Evolutionary conservation across 2,329 filamentous ascomycete species (phyloP), one percentile per base, ranked within the genome.

Genomic region (Fusarium metavorans): DNA sequence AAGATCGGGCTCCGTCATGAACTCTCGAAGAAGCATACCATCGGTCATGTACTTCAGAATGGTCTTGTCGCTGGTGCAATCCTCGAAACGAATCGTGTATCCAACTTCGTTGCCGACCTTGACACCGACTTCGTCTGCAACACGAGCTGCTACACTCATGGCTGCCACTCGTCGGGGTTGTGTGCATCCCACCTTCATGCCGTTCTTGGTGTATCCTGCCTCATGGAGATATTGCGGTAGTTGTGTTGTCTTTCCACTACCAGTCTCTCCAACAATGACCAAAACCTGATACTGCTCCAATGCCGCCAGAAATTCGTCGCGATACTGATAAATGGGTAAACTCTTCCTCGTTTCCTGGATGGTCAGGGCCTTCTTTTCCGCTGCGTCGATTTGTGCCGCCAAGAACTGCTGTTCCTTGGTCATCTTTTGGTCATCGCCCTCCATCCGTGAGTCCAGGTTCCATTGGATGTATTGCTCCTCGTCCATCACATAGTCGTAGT

Each of bases 1-100:
- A 7, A 98, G 86, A 75, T 96, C 92, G 0, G 96, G 95, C 78
- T 97, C 95, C 0, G 94, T 96, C 85, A 98, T 90, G 74, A 98
- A 93, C 81, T 98, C 95, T 80, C 95, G 89, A 34, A 98, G 86
- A 43, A 98, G 86, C 93, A 98, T 97, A 81, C 97, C 97, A 79
- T 99, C 97, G 0, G 97, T 99, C 93, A 97, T 96, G 83, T 98
- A 98, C 83, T 98, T 97, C 64, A 99, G 85, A 9, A 96, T 87
- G 0, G 97, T 98, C 84, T 97, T 97, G 78, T 97, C 95, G 80
- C 91, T 94, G 0, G 95, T 97, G 73, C 92, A 92, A 82, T 98
- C 94, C 81, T 99, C 97, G 78, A 98, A 99, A 71, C 97, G 93
- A 77, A 99, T 97, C 0, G 93, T 92, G 81, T 98, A 99, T 18